Evolutionary conservation across 1,284 basidiomycete species (phyloP).

Genomic region (Grifola frondosa): DNA sequence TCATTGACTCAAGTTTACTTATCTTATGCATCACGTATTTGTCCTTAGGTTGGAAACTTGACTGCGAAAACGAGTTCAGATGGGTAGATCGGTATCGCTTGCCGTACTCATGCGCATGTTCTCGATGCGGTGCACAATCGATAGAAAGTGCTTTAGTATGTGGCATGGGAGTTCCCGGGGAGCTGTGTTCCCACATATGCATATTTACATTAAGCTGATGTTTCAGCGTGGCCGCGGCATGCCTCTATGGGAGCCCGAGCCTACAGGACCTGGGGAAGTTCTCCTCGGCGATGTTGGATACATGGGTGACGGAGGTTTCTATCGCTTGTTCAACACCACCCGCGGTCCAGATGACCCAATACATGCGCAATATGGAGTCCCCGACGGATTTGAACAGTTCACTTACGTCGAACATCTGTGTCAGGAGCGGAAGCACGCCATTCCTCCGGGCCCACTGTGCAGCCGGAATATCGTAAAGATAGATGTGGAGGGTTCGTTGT

Average conservation of each 20-base stretch:
- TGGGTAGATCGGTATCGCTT: too few relatives aligned
- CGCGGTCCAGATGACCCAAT: constrained; percentile 19
- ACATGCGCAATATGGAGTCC: constrained; percentile 19
- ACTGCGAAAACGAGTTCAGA: too few relatives aligned
- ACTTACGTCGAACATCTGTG: neutral
- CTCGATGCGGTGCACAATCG: too few relatives aligned
- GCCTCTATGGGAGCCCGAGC: constrained; percentile 25
- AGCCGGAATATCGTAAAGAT: constrained; percentile 10
- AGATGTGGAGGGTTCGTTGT: neutral
- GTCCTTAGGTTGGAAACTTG: too few relatives aligned
- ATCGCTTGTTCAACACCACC: constrained; percentile 31
- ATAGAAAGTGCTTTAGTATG: too few relatives aligned
- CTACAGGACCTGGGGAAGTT: constrained; percentile 15
- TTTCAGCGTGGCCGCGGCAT: constrained; percentile 16
- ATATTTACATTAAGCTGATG: constrained; percentile 20
- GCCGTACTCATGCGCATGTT: too few relatives aligned
- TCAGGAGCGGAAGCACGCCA: neutral
- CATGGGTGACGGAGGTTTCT: constrained; percentile 28
- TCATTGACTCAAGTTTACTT: too few relatives aligned
- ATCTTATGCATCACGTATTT: too few relatives aligned
- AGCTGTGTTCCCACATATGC: too few relatives aligned
- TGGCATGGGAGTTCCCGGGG: too few relatives aligned
- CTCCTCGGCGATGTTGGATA: constrained; percentile 32
- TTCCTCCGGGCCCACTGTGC: constrained; percentile 1
- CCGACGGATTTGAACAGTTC: constrained; percentile 15